A percentile compares a stretch with the other conserved stretches of the same genome.
phyloP scores from a whole-genome alignment of 2,329 filamentous ascomycete genomes.

The Talaromyces pinophilus region DNA sequence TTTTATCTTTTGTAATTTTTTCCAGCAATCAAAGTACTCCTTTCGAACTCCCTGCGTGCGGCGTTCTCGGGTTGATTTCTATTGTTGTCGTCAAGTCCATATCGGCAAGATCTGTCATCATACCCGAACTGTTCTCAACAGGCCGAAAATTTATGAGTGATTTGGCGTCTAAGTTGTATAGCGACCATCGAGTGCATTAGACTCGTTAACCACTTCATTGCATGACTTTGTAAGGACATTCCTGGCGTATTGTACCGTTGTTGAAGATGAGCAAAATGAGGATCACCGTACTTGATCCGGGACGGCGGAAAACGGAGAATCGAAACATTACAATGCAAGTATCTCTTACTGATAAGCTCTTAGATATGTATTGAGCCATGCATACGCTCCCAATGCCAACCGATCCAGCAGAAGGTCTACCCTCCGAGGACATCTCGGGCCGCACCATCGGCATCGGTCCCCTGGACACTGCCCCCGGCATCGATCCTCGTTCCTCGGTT shows the following conservation, averaged over 20 bases:
- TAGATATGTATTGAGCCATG: slow-evolving; percentile 13
- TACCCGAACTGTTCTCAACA: neutral
- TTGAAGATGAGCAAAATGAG: neutral
- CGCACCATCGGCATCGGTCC: neutral
- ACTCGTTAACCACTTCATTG: neutral
- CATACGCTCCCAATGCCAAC: slow-evolving; percentile 15
- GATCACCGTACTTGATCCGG: neutral
- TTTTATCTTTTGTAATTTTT: neutral
- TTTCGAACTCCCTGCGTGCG: neutral
- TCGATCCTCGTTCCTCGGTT: slow-evolving; percentile 28
- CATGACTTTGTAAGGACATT: neutral
- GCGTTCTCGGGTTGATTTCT: neutral
- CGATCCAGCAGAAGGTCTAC: slow-evolving; percentile 14
- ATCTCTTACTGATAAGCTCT: slow-evolving; percentile 8
- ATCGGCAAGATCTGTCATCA: neutral
- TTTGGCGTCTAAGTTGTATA: neutral
- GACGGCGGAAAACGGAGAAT: neutral
- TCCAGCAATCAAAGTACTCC: neutral
- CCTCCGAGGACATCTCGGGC: slow-evolving; percentile 12
- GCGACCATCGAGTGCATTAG: neutral
- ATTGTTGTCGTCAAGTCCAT: neutral
- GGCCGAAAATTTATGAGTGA: neutral
- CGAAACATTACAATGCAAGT: neutral
- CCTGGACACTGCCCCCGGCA: neutral
- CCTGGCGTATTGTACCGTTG: neutral